phyloP scores from a whole-genome alignment of 2,329 filamentous ascomycete species.

The Penicillium sp. region DNA sequence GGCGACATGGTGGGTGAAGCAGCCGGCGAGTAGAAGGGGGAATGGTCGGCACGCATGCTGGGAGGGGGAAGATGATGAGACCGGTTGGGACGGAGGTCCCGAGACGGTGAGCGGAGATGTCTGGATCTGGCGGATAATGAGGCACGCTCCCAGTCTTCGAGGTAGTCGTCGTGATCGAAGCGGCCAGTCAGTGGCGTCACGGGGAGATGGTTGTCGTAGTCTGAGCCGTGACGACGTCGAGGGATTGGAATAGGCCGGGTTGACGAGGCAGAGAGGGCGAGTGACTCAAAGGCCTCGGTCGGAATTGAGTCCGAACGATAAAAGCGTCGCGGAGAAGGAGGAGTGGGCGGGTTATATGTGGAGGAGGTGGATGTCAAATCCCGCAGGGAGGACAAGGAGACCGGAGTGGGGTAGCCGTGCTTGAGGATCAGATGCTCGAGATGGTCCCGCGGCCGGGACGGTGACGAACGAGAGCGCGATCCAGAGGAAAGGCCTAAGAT shows the following conservation, averaged over 20 bases:
- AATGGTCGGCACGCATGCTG: conserved; percentile 38
- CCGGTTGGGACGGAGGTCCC: conserved; percentile 15
- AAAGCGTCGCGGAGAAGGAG: conserved; percentile 12
- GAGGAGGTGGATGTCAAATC: conserved; percentile 41
- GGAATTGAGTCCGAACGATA: conserved; percentile 24
- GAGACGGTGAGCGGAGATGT: conserved; percentile 15
- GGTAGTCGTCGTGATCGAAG: conserved; percentile 39
- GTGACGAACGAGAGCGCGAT: conserved; percentile 21
- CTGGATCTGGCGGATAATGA: conserved; percentile 23
- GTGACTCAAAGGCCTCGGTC: conserved; percentile 28
- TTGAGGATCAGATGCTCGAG: conserved; percentile 40
- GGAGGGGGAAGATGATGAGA: conserved; percentile 5
- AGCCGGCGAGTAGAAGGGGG: conserved; percentile 35
- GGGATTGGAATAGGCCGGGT: conserved; percentile 41
- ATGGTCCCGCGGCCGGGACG: conserved; percentile 33
- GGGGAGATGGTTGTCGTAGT: conserved; percentile 35
- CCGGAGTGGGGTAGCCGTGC: conserved; percentile 42
- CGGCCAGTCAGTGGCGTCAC: conserved; percentile 42
- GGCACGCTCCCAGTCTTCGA: conserved; percentile 33
- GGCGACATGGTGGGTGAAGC: conserved; percentile 37
- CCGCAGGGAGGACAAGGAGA: conserved; percentile 41
- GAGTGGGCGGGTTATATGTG: conserved; percentile 38
- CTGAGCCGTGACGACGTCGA: conserved; percentile 22
- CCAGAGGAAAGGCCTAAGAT: conserved; percentile 28
- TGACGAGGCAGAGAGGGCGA: conserved; percentile 31